Base-by-base conservation (phyloP, 495 filamentous ascomycete genomes). In the Pseudotulostoma volvatum region DNA sequence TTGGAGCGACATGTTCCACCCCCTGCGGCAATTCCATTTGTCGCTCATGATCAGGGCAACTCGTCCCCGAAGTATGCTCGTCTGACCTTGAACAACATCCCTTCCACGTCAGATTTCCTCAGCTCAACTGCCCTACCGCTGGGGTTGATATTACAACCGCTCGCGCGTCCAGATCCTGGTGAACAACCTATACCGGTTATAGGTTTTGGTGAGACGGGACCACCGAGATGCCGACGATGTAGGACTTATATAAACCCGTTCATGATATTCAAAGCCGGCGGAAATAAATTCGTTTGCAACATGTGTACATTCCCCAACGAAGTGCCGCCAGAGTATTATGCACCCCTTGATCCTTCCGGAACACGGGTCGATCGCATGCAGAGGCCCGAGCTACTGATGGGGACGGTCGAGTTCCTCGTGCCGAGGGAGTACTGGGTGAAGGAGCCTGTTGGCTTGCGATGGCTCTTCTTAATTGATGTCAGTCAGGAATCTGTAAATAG, bases 401-500 rank as follows among this genome's bases (percentile, higher is more conserved):
- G 90, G 17, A 96, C 90, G 0, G 86, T 94, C 23, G 90, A 99
- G 50, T 99, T 93, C 47, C 64, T 86, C 44, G 90, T 96, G 4
- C 90, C 90, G 28, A 96, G 93, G 60, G 90, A 99, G 57, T 96
- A 96, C 58, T 96, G 86, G 87, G 85, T 84, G 13, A 93, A 90
- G 60, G 82, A 93, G 55, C 92, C 86, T 0, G 81, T 88, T 13
- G 81, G 81, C 11, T 59, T 96, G 44, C 76, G 80, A 41, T 90
- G 79, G 67, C 65, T 99, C 17, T 96, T 99, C 55, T 53, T 93
- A 43, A 80, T 99, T 42, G 90, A 99, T 58, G 87, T 87, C 18
- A 84, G 79, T 31, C 83, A 87, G 46, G 87, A 93, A 53, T 77
- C 92, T 1, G 73, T 79, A 41, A 90, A 84, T 52, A 81, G 81